These are phyloP conservation scores for Prunus davidiana DNA, from an alignment of 306 rosid species.

Conservation along the genomic window DNA sequence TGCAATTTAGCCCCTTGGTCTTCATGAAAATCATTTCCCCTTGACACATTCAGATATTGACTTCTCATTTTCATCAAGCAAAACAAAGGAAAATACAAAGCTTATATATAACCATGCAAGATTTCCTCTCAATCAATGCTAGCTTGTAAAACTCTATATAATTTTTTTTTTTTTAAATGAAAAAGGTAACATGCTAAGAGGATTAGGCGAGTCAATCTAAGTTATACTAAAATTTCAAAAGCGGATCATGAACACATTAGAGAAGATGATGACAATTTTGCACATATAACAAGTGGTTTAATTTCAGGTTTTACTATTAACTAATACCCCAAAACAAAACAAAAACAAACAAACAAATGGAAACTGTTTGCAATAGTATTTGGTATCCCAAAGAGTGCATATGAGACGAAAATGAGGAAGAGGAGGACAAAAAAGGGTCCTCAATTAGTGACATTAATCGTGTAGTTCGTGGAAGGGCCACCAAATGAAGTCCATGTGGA, in stretches of 20 bases:
- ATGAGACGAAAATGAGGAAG: slow-evolving; percentile 5
- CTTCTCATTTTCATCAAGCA: background rate
- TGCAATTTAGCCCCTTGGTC: slow-evolving; percentile 29
- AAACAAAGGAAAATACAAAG: background rate
- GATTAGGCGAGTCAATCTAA: too few species aligned
- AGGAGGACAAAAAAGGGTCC: slow-evolving; percentile 18
- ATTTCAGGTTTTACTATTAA: background rate
- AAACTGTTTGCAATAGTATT: background rate
- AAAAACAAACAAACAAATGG: background rate
- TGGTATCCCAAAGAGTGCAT: background rate
- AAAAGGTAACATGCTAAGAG: too few species aligned
- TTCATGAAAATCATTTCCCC: slow-evolving; percentile 24
- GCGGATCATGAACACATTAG: background rate
- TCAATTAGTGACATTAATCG: slow-evolving; percentile 24
- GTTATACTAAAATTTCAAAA: too few species aligned
- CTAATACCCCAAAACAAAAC: background rate
- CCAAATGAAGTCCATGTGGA: slow-evolving; percentile 14
- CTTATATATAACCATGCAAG: background rate
- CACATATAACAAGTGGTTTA: background rate
- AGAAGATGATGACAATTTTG: background rate
- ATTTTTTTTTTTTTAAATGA: too few species aligned
- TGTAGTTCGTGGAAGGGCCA: slow-evolving; percentile 24
- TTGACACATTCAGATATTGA: slow-evolving; percentile 10
- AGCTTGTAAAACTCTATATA: too few species aligned
- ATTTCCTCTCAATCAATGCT: background rate